phyloP scores from a whole-genome alignment of 1,284 basidiomycete species.

The Papiliotrema nemorosa region DNA sequence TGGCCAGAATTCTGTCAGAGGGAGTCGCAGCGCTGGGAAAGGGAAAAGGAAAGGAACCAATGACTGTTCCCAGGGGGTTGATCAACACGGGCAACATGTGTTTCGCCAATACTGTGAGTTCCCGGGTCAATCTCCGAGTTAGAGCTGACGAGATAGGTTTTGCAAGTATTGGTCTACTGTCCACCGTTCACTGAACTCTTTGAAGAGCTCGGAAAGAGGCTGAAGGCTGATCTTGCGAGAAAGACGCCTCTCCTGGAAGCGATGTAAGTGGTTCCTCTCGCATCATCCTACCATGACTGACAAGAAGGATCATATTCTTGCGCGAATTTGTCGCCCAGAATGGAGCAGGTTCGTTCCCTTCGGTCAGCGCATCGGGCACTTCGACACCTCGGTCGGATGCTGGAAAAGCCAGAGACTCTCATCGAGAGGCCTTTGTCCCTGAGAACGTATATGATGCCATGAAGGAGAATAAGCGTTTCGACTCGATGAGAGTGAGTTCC shows the following conservation, averaged over 20 bases:
- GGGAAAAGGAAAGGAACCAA: slow-evolving; percentile 16
- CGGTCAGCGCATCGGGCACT: slow-evolving; percentile 19
- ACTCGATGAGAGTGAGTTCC: slow-evolving; percentile 75
- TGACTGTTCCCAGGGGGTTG: slow-evolving; percentile 70
- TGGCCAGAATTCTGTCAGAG: slow-evolving; percentile 59
- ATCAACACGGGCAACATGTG: slow-evolving; percentile 97
- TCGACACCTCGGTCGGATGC: slow-evolving; percentile 25
- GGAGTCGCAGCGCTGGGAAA: slow-evolving; percentile 38
- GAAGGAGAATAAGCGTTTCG: slow-evolving; percentile 90
- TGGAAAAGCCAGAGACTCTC: slow-evolving; percentile 22
- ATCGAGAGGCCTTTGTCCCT: slow-evolving; percentile 71
- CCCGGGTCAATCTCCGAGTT: not conserved
- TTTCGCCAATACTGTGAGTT: slow-evolving; percentile 79
- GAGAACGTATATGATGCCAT: slow-evolving; percentile 92
- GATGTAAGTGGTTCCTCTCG: slow-evolving; percentile 44
- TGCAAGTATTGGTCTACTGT: slow-evolving; percentile 88
- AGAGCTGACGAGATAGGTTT: slow-evolving; percentile 51
- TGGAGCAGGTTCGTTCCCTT: slow-evolving; percentile 1
- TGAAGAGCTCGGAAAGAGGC: slow-evolving; percentile 62
- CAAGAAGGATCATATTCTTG: slow-evolving; percentile 63
- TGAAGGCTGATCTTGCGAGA: slow-evolving; percentile 52
- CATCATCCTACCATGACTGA: not conserved
- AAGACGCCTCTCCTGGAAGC: slow-evolving; percentile 79
- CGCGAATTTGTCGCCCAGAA: slow-evolving; percentile 60
- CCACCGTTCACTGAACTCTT: slow-evolving; percentile 80